Evolutionary conservation across 208 protist genomes (phyloP).

Genomic region (Acanthamoeba divionensis): DNA sequence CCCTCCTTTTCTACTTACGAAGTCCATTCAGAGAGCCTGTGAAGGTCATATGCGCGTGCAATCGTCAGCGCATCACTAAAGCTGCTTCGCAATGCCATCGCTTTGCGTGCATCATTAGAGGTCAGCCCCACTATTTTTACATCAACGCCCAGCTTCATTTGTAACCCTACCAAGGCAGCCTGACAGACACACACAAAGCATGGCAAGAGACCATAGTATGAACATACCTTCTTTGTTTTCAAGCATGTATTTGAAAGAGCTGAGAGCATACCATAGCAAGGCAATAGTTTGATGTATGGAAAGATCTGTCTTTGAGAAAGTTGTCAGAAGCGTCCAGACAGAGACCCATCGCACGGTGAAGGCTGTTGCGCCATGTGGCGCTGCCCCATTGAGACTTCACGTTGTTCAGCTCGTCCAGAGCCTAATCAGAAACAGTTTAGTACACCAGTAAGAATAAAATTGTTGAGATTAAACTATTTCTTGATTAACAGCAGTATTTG

Average conservation of each 20-base stretch:
- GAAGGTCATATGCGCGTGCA: not conserved
- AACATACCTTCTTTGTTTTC: not conserved
- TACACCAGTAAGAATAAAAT: not conserved
- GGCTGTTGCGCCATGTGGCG: not conserved
- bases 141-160: not conserved
- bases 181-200: not conserved
- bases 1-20: not conserved
- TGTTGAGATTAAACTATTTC: not conserved
- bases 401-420: not conserved
- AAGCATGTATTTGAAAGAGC: not conserved
- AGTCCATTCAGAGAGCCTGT: not conserved
- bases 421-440: not conserved
- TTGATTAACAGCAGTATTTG: not conserved
- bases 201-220: not conserved
- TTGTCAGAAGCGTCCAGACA: conserved; percentile 21
- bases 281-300: not conserved
- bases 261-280: not conserved
- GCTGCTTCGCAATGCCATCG: not conserved
- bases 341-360: not conserved
- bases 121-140: not conserved
- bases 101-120: not conserved
- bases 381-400: not conserved
- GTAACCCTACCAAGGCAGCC: not conserved
- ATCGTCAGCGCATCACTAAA: not conserved
- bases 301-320: conserved; percentile 21